Evolutionary conservation across 352 stramenopile genomes (phyloP).

Genomic region (Thraustochytrium striatum): DNA sequence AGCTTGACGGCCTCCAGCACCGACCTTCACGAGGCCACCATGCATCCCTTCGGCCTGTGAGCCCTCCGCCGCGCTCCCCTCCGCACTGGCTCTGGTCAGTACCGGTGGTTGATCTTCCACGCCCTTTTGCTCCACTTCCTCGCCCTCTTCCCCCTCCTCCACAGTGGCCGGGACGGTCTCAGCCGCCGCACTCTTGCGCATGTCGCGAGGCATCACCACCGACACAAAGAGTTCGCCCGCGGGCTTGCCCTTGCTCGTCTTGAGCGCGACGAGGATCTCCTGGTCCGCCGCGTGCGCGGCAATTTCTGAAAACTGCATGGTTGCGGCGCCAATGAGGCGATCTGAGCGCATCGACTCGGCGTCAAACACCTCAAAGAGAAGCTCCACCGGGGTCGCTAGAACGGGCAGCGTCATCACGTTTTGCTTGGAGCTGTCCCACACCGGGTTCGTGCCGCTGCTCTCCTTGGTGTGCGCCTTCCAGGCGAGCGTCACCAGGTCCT

Average conservation of each 20-base stretch:
- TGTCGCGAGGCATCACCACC: background rate
- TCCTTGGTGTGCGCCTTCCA: background rate
- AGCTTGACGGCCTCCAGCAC: slow-evolving; percentile 1
- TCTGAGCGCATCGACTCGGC: background rate
- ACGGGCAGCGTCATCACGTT: background rate
- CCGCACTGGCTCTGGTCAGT: background rate
- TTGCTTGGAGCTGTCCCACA: background rate
- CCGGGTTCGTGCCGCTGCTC: slow-evolving; percentile 9
- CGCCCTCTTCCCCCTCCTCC: background rate
- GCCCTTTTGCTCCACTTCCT: background rate
- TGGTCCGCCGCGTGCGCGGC: background rate
- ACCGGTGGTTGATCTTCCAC: background rate
- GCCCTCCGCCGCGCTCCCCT: background rate
- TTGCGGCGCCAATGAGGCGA: background rate
- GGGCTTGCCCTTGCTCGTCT: background rate
- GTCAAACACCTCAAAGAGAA: slow-evolving; percentile 23
- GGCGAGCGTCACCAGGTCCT: background rate
- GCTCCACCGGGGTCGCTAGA: background rate
- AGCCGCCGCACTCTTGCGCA: background rate
- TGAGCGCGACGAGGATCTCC: background rate
- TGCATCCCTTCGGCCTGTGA: too few relatives aligned
- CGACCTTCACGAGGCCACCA: too few relatives aligned
- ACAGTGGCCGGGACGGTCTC: background rate
- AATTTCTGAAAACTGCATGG: background rate
- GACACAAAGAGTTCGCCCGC: background rate